A percentile compares a stretch with the other conserved stretches of the same genome.
These are phyloP conservation scores for Clavaria fumosa DNA, from an alignment of 768 basidiomycete species.

Conservation along the genomic window DNA sequence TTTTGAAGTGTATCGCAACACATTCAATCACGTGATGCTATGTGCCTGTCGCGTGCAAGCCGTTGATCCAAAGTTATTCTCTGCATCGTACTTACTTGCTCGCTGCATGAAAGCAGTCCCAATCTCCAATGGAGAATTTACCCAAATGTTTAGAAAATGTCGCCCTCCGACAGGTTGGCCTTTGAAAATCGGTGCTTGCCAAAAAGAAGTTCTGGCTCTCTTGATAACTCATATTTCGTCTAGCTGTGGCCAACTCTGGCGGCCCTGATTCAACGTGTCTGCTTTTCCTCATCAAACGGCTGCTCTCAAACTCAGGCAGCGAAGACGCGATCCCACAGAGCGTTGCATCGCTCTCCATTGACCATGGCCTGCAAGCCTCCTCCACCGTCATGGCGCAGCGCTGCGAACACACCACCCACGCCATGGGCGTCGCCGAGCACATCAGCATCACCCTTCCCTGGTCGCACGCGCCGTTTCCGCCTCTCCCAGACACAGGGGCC, in stretches of 20 bases:
- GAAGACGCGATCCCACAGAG: slow-evolving; percentile 11
- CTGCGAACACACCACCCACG: slow-evolving; percentile 27
- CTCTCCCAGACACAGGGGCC: slow-evolving; percentile 24
- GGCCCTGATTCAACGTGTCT: slow-evolving; percentile 75
- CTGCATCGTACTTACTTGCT: background rate
- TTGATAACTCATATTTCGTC: background rate
- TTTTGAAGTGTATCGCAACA: no score
- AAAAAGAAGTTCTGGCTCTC: background rate
- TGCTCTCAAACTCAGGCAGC: slow-evolving; percentile 18
- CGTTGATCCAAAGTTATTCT: background rate
- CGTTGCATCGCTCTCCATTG: slow-evolving; percentile 45
- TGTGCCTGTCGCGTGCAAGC: background rate
- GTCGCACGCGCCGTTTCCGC: slow-evolving; percentile 37
- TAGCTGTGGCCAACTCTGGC: slow-evolving; percentile 68
- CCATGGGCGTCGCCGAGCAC: slow-evolving; percentile 34
- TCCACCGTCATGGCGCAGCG: slow-evolving; percentile 40
- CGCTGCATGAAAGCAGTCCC: slow-evolving; percentile 12
- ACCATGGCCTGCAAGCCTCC: slow-evolving; percentile 51
- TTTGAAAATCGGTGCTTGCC: slow-evolving; percentile 26
- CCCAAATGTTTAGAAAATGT: slow-evolving; percentile 28
- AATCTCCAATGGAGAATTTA: slow-evolving; percentile 36
- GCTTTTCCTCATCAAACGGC: slow-evolving; percentile 44
- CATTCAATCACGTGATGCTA: no score
- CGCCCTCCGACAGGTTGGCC: slow-evolving; percentile 37
- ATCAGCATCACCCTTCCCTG: slow-evolving; percentile 37